These are phyloP conservation scores for Nakazawaea anatomiae DNA, from an alignment of 805 yeast genomes.

Conservation along the genomic window DNA sequence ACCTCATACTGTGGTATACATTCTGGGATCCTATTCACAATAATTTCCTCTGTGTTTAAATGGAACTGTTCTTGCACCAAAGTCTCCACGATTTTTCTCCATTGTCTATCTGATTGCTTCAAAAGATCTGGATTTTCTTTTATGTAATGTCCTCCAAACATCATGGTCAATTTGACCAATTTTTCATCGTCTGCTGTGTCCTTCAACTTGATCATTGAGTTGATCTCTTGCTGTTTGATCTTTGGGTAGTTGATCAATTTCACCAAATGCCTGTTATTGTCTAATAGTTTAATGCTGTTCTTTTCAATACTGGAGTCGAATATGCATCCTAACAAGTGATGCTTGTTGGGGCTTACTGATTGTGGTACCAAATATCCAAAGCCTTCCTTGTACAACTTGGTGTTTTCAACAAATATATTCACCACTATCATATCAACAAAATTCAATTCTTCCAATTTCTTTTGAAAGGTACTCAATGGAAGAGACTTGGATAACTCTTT, in stretches of 20 bases:
- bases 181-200: slow-evolving; percentile 16
- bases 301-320: slow-evolving; percentile 84
- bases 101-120: slow-evolving; percentile 7
- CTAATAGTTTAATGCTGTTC: slow-evolving; percentile 25
- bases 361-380: slow-evolving; percentile 88
- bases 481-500: slow-evolving; percentile 31
- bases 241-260: slow-evolving; percentile 13
- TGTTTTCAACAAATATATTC: slow-evolving; percentile 55
- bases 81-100: slow-evolving; percentile 3
- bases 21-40: slow-evolving; percentile 27
- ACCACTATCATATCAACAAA: slow-evolving; percentile 55
- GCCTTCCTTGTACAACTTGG: slow-evolving; percentile 44
- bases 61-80: slow-evolving; percentile 26
- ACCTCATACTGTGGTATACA: slow-evolving; percentile 80
- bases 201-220: slow-evolving; percentile 10
- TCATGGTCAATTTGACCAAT: slow-evolving; percentile 73
- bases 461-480: slow-evolving; percentile 8
- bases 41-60: slow-evolving; percentile 23
- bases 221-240: slow-evolving; percentile 15
- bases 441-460: slow-evolving; percentile 19
- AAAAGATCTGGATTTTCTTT: slow-evolving; percentile 2
- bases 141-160: slow-evolving; percentile 78
- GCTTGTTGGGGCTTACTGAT: slow-evolving; percentile 38
- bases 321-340: slow-evolving; percentile 73
- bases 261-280: slow-evolving; percentile 9